Base-by-base conservation (phyloP, 78 protist species). In the Dictyostelium discoideum region DNA sequence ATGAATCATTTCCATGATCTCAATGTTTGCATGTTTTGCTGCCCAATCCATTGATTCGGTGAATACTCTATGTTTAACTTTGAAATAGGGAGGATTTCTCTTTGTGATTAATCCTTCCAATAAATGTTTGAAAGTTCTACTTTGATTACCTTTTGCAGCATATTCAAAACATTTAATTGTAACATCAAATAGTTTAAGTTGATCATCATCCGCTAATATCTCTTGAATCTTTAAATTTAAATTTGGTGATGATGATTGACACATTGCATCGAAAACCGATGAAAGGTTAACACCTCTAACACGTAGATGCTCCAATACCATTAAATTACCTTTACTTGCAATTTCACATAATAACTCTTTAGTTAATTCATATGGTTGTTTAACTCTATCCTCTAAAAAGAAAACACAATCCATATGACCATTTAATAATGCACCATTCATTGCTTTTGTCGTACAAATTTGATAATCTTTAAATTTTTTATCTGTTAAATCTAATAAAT, bases 11-110 rank as follows among this genome's bases (percentile, higher is more conserved):
- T 29, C 63, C 37, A 86, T 7, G 10, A 86, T 22, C 13, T 76
- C 26, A 18, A 76, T 1, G n/a, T 76, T 39, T 5, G 76, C 92
- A 86, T 48, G 22, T 29, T 46, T 20, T 9, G 85, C 85, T 0
- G 85, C 92, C 37, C n/a, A 18, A 79, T 86, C 60, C 60, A 86
- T 76, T 4, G 85, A 48, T 22, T 60, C 81, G 0, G 16, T 37
- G 46, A 74, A 74, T 3, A 32, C 13, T 29, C 80, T 73, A 74
- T 37, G 26, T 10, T 24, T 7, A 29, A 24, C 46, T 6, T 60
- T 60, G 20, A 60, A 60, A 20, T 20, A 60, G 3, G 65, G 65
- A 20, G 69, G 26, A 16, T 54, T 16, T 20, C 69, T 60, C 20
- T 7, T 20, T 2, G 0, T 20, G 5, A 60, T 20, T 37, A 37